Evolutionary conservation across 1,139 yeast species (phyloP), one percentile per base, ranked within the genome.

Genomic region (Kodamaea ohmeri): DNA sequence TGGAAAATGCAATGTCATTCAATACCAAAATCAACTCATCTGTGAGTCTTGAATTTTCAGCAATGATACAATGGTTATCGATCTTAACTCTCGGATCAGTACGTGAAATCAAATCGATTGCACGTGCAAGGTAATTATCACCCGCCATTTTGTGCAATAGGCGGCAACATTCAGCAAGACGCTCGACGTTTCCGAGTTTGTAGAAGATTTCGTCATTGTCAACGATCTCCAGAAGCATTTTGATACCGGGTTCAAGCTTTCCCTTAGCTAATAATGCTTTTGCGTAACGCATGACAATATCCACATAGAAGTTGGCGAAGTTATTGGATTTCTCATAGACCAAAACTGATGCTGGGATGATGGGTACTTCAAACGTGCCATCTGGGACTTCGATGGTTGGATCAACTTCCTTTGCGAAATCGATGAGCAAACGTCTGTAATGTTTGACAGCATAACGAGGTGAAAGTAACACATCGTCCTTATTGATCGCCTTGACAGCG

Each of bases 381-480:
- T 63, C 69, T 22, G 56, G 61, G 38, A 58, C 58, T 2, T 51
- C 56, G 14, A 60, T 32, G 15, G 46, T 44, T 0, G 65, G 58
- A 35, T 58, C 55, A 4, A 50, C 62, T n/a, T 51, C 47, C 34
- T 53, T 58, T 6, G 71, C 71, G 40, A 69, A 44, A 35, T 67
- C 66, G 14, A 67, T 52, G 39, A 71, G 54, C 4, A 71, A 47
- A 43, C 71, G 50, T 36, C 73, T 53, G 45, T 71, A 71, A 49
- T 71, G 76, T 42, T 71, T 71, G 2, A 63, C 71, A 1, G 76
- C 73, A 46, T 64, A 60, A 28, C 71, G 53, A 3, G 76, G 76
- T 41, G 71, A 63, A 36, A 54, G 54, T 40, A 70, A 54, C 11
- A 67, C 73, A 42, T 71, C 76, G 47, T 71, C 76, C 45, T 71